Base-by-base conservation (phyloP, 257 asterid species). In the Solanum tarijense region DNA sequence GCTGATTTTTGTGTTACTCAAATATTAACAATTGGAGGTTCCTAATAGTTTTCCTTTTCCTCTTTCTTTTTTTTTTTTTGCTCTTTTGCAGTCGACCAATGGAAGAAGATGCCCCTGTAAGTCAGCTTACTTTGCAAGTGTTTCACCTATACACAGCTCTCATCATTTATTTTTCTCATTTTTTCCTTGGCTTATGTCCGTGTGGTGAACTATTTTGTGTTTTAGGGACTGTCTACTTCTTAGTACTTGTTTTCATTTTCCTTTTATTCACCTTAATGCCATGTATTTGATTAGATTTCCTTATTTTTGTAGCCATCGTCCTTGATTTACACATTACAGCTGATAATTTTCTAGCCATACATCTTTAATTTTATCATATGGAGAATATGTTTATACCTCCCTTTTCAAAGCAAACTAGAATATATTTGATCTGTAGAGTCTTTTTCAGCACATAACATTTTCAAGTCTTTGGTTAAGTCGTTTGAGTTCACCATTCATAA, bases 91-190 rank as follows among this genome's bases (percentile, higher is more conserved):
- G 98, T 90, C 91, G 94, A 76, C 94, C 97, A 74, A 95, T 92
- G 96, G 96, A 95, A 10, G 97, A 94, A 88, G 98, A 94, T 89
- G 90, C 91, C 88, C 92, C 95, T 3, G 98, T 95, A 93, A 94
- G 97, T 87, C 60, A 27, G 85, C 79, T 20, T 58, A 71, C 86
- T 65, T 36, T 48, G 69, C 85, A 29, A 29, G 39, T 81, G 20
- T 81, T 81, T 27, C 10, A 5, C 41, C 41, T 81, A 81, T 27
- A 9, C 25, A 46, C 13, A 46, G 66, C 14, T 4, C 36, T 43
- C 41, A 16, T 82, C 32, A 23, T 29, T 29, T 52, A 29, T 82
- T 82, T 81, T 76, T 38, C 20, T 6, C 62, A 46, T 29, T 29
- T 46, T 79, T 29, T 52, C 20, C 29, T 82, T 31, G 68, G 41